Evolutionary conservation across 768 basidiomycete species (phyloP), one percentile per base, ranked within the genome.

Genomic region (Boletellus sp.): DNA sequence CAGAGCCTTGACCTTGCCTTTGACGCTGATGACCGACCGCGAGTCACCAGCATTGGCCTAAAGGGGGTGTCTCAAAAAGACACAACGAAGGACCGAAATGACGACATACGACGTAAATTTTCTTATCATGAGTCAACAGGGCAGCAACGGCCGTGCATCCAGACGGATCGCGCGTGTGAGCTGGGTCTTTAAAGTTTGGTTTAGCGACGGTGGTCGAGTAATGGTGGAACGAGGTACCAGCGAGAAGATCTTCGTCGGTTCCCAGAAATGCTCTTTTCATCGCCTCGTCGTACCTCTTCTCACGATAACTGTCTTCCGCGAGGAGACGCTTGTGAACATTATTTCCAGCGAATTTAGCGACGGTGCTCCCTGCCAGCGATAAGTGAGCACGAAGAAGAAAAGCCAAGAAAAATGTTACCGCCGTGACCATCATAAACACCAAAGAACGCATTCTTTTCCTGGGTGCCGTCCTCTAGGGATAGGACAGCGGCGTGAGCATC

Each of bases 11-110:
- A 83, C 94, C 60, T 85, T 79, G 2, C 96, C 96, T 58, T 85
- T 87, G 54, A 89, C 71, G 32, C 85, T 81, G 54, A 99, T 74
- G 22, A 99, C 91, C 17, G 89, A 85, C 60, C 96, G 76, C 12
- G 96, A 98, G 71, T 99, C 96, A 36, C 96, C 96, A 20, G 96
- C 91, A 67, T 99, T 99, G 20, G 96, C 96, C 95, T 97, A 62
- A 24, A 49, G 46, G 22, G 19, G 45, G 42, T n/a, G 23, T 42
- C 38, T 15, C 51, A 44, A 41, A 31, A 16, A 32, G 46, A 48
- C 34, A 41, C 3, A 28, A 53, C 17, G 46, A 26, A 33, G 36
- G 39, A 45, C 41, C 37, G 36, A 36, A 5, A 43, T 32, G 71
- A 45, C 10, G 32, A 52, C 87, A 53, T 76, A 93, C 89, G 42